These are phyloP conservation scores for Dipodascus albidus DNA, from an alignment of 805 yeast genomes.

Conservation along the genomic window DNA sequence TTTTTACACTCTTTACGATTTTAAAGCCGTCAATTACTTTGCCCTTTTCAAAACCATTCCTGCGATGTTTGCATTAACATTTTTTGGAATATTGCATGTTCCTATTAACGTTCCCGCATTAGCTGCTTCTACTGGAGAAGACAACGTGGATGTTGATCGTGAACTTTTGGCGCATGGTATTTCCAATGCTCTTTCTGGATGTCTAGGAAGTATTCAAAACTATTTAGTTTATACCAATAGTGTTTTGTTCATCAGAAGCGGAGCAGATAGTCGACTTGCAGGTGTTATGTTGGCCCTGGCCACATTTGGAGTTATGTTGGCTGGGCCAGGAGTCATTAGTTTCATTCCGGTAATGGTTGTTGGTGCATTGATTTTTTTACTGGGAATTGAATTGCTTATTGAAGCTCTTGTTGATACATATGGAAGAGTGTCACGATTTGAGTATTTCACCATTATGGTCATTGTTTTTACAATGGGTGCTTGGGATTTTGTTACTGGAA, in stretches of 20 bases:
- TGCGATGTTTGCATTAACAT: constrained; percentile 89
- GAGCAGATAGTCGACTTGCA: constrained; percentile 81
- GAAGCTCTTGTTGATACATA: constrained; percentile 82
- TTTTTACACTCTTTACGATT: constrained; percentile 65
- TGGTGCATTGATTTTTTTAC: constrained; percentile 77
- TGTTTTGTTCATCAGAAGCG: constrained; percentile 82
- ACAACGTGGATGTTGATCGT: constrained; percentile 72
- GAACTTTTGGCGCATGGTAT: constrained; percentile 93
- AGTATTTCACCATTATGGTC: constrained; percentile 70
- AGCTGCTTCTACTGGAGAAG: constrained; percentile 77
- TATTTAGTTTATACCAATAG: constrained; percentile 92
- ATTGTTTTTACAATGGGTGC: constrained; percentile 94
- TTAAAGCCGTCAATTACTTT: constrained; percentile 63
- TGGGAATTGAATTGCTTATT: constrained; percentile 81
- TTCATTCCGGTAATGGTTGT: constrained; percentile 93
- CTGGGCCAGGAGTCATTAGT: constrained; percentile 90
- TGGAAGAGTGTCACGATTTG: constrained; percentile 63
- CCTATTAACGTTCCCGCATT: constrained; percentile 97
- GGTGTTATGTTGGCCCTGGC: constrained; percentile 83
- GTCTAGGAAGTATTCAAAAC: constrained; percentile 82
- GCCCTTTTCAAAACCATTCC: constrained; percentile 63
- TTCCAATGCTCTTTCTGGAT: constrained; percentile 77
- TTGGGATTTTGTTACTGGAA: constrained; percentile 90
- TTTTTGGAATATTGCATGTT: constrained; percentile 91
- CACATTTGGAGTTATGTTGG: constrained; percentile 68